Evolutionary conservation across 129 eudicot species (phyloP), one percentile per base, ranked within the genome.

Genomic region (Tagetes erecta): DNA sequence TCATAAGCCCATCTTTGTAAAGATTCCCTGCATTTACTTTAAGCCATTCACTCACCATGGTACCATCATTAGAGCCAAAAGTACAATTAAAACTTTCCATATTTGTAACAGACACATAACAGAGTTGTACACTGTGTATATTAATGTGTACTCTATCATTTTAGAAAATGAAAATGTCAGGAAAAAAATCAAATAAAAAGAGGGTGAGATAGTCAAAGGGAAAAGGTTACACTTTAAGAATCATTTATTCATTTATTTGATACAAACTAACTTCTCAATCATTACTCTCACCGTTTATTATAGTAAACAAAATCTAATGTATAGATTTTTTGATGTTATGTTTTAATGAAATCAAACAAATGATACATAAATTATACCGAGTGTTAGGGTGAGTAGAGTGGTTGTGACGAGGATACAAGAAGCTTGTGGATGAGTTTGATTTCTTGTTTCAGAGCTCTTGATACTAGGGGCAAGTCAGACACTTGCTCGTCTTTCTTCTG

Each of bases 1-100:
- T 72, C 78, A 79, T 78, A 46, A 68, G 63, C 41, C 77, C 73
- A 72, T 64, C 47, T 64, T 71, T 52, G 65, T 9, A 51, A 34
- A 78, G 78, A 78, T 78, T 78, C 82, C 72, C 69, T 79, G 74
- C 68, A 41, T 64, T 72, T 45, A 65, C 74, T 79, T 79, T 64
- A 53, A 40, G 74, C 68, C 37, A 76, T 68, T 67, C 68, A 68
- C 45, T 56, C 37, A 68, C 65, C 51, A 57, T 72, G 63, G 68
- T 72, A 42, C 78, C 71, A 72, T 71, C 60, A 64, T 62, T 60
- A 42, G 1, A 36, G 55, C 71, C 14, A 60, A 78, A 49, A 41
- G 53, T 51, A 71, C 64, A 56, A 7, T 52, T 55, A 14, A 50
- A 47, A 63, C 38, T 33, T 79, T 72, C 67, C 45, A n/a, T 59